Conservation (phyloP, 257 asterid genomes). For the Echites panduratus region DNA sequence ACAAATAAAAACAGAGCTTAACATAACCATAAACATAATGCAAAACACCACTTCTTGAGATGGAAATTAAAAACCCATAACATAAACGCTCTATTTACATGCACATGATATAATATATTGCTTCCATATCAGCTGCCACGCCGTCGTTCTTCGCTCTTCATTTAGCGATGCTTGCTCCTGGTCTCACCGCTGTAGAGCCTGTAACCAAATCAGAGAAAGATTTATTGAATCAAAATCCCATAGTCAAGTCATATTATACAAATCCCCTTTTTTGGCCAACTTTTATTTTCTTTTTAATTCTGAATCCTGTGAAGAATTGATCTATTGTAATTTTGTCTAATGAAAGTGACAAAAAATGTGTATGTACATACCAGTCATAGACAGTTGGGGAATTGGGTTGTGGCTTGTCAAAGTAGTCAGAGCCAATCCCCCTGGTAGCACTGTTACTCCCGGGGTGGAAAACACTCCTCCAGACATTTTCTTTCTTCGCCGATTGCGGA, state of each 20-base stretch:
- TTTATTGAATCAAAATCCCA: background rate
- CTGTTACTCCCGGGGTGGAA: conserved; percentile 91
- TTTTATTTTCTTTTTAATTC: too few species aligned
- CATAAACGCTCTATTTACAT: conserved; percentile 40
- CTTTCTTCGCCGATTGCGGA: conserved; percentile 49
- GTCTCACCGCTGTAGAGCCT: conserved; percentile 94
- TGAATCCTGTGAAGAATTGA: too few species aligned
- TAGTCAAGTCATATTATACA: too few species aligned
- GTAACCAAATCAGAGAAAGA: conserved; percentile 6
- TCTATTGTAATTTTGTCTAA: too few species aligned
- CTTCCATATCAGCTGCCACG: background rate
- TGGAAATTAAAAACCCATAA: too few species aligned
- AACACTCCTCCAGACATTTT: conserved; percentile 96
- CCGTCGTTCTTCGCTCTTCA: background rate
- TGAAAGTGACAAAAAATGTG: too few species aligned
- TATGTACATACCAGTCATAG: conserved; percentile 75
- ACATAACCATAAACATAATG: too few species aligned
- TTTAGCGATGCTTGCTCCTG: conserved; percentile 70
- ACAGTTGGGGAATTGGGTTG: conserved; percentile 88
- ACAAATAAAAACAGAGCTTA: too few species aligned
- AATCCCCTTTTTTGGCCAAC: too few species aligned
- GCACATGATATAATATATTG: background rate
- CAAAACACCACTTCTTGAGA: too few species aligned
- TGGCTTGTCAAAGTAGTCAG: conserved; percentile 76
- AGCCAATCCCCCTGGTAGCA: conserved; percentile 64